These are phyloP conservation scores for Beta corolliflora DNA, from an alignment of 179 eudicot species.

Conservation along the genomic window DNA sequence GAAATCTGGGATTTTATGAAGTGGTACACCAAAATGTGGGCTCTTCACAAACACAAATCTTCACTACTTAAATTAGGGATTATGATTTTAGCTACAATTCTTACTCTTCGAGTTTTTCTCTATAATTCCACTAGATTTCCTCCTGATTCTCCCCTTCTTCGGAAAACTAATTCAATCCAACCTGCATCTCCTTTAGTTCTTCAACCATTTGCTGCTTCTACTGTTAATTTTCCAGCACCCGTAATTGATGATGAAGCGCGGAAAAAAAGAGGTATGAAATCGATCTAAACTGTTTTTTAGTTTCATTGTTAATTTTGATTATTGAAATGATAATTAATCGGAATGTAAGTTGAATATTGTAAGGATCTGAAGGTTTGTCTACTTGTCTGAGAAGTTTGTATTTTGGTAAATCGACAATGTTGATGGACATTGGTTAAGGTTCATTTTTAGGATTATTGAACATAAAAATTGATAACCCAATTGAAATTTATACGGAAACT, in stretches of 20 bases:
- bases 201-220: not conserved
- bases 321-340: not conserved
- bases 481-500: not conserved
- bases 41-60: slow-evolving; percentile 36
- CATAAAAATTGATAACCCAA: not conserved
- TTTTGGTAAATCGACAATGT: not conserved
- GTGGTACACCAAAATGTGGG: slow-evolving; percentile 33
- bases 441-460: not conserved
- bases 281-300: not conserved
- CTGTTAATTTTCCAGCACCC: not conserved
- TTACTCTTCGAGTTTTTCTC: slow-evolving; percentile 43
- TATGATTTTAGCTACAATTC: slow-evolving; percentile 40
- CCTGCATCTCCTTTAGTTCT: not conserved
- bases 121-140: slow-evolving; percentile 31
- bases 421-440: not conserved
- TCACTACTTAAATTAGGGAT: slow-evolving; percentile 36
- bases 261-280: not conserved
- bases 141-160: slow-evolving; percentile 26
- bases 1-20: slow-evolving; percentile 10
- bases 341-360: not conserved
- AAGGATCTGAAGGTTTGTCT: slow-evolving; percentile 1
- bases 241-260: not conserved
- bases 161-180: not conserved
- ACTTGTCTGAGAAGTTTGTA: not conserved
- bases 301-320: not conserved